Evolutionary conservation across 1,139 yeast genomes (phyloP), one percentile per base, ranked within the genome.

Genomic region (Taphrina betulina): DNA sequence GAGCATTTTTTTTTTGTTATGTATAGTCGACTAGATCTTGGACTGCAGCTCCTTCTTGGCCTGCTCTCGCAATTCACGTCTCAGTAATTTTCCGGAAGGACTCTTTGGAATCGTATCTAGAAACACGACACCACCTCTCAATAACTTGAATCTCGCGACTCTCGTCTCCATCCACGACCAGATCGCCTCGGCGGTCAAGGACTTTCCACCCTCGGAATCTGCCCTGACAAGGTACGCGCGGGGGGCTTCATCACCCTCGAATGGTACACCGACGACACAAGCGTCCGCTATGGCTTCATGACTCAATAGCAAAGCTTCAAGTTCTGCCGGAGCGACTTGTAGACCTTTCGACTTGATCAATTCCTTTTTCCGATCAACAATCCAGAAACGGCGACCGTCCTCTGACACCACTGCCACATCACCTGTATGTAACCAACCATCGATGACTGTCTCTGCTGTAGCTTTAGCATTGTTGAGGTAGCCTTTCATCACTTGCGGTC

Each of bases 251-350:
- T 71, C 69, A 1, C 69, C 71, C 34, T 65, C 65, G 7, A 65
- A 67, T 7, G 56, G 56, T 17, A 69, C 65, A 3, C 75, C 74
- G 42, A 66, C 65, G 5, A 71, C 75, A 0, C 73, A 73, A 2
- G 64, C 65, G 58, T 71, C 74, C 2, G 63, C 63, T 12, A 71
- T 71, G 14, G 60, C 58, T 12, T 67, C 66, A 57, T 68, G 66
- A 12, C 82, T 72, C 41, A 84, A 71, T 61, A 85, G 80, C 20
- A 75, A 69, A 61, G 80, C 83, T 67, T 85, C 94, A 54, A 85
- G 78, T 67, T 81, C 84, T 60, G 87, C 94, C 1, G 94, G 92
- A 0, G 92, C 84, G 33, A 85, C 82, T 68, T 85, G 87, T 67
- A 85, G 90, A 5, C 64, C 64, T 70, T 85, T 90, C 3, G 87